Base-by-base conservation (phyloP, 1,284 basidiomycete genomes). In the Cutaneotrichosporon dermatis region DNA sequence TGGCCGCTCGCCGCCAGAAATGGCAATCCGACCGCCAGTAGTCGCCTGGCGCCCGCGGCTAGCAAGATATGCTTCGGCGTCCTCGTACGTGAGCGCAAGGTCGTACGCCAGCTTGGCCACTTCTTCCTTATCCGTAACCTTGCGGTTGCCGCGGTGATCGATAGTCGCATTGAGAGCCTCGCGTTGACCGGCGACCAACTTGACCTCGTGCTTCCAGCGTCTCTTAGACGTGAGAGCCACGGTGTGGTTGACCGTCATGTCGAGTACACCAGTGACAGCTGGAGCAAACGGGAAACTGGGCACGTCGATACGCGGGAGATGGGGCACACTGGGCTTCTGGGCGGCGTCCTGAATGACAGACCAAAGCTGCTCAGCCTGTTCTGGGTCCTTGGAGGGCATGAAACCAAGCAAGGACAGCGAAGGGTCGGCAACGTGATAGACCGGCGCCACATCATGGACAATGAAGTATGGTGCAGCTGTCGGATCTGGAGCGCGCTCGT, bases 31-130 rank as follows among this genome's bases (percentile, higher is more conserved):
- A 16, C 15, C 11, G 39, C 50, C 39, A 4, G 50, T 7, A 6
- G 39, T 12, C 39, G 41, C 16, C 35, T 33, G 16, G 15, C 39
- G 12, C 1, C 44, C 35, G 16, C 56, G 57, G 15, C 55, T 54
- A 2, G 59, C 45, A 6, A 97, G 53, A 34, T 69, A 63, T 6
- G 42, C 35, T 12, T 69, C 61, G 36, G 66, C 62, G 42, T 57
- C 68, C 1, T 49, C 40, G 1, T 59, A 34, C 6, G 67, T 62
- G 10, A 75, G 54, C 2, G 70, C 72, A 43, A 69, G 65, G 25
- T 71, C 68, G 45, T 65, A 72, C 0, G 73, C 72, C 10, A 74
- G 64, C 15, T 62, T 39, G 13, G 64, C 60, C 4, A 72, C 51
- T 12, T 68, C 66, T n/a, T 64, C 64, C 0, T 54, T 59, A 3